Evolutionary conservation across 352 stramenopile genomes (phyloP), one percentile per base, ranked within the genome.

Genomic region (Pythium dissimile): DNA sequence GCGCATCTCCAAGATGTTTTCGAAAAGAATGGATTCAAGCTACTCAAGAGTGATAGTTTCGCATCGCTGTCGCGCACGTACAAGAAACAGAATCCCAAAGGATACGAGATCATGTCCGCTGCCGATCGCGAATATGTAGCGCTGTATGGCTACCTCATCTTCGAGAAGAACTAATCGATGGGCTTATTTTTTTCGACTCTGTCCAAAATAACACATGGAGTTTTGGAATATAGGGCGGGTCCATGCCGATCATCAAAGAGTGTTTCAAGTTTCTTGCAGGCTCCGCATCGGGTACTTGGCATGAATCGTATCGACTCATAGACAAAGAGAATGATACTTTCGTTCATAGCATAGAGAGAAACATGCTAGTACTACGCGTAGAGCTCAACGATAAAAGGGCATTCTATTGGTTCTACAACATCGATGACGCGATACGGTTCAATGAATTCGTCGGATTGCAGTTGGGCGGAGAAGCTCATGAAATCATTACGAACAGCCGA

Each of bases 331-430:
- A 4, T 42, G 45, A 63, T 45, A 26, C 42, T 1, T 55, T 56
- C 16, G 2, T 56, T 1, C 45, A 63, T 24, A 21, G 32, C 9
- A 32, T 63, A 6, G 24, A 55, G 9, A 20, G 46, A 18, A 26
- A 30, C 3, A 63, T 52, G 55, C 12, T 63, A 12, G 6, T 63
- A 3, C 35, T 63, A 26, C 55, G 55, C 8, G 45, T 63, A 5
- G 55, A 63, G 55, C 31, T 10, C 5, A 18, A 28, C n/a, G 38
- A 28, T 5, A 10, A 51, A 26, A 20, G 55, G 4, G 55, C 55
- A 24, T 63, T 63, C 45, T 54, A 63, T 21, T 63, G 55, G 55
- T 23, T 63, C 0, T 63, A 63, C 45, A 56, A 51, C 15, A 27
- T 51, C 2, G 15, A 50, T 5, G 55, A 63, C n/a, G 55, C 55